Percentiles rank a stretch among this genome's conserved stretches.
Conservation (phyloP, 2,329 filamentous ascomycete species). For the Fusarium sp. region DNA sequence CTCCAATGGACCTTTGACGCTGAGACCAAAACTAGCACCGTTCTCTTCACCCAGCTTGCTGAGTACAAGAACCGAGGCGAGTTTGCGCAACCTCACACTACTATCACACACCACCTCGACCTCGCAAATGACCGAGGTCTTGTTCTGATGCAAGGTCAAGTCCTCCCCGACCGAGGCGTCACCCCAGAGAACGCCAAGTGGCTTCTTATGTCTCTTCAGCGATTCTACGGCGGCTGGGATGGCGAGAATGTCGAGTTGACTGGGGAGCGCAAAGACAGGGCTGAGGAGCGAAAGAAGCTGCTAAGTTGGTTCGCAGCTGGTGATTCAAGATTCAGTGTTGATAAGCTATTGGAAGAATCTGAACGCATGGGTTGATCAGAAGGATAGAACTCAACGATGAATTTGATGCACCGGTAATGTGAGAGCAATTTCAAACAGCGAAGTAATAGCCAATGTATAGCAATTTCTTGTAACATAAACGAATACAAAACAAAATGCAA, state of each 20-base stretch:
- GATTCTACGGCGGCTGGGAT: slow-evolving; percentile 84
- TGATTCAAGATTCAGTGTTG: slow-evolving; percentile 82
- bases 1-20: slow-evolving; percentile 94
- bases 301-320: slow-evolving; percentile 86
- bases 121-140: slow-evolving; percentile 79
- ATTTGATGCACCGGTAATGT: background rate
- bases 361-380: slow-evolving; percentile 75
- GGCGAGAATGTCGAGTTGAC: slow-evolving; percentile 54
- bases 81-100: slow-evolving; percentile 92
- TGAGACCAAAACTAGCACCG: slow-evolving; percentile 72
- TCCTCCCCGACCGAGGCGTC: slow-evolving; percentile 81
- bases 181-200: slow-evolving; percentile 86
- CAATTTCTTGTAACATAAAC: slow-evolving; percentile 31
- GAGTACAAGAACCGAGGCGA: slow-evolving; percentile 93
- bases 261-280: slow-evolving; percentile 65
- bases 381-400: background rate
- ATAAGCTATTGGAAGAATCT: slow-evolving; percentile 88
- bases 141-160: slow-evolving; percentile 86
- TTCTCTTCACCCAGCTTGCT: slow-evolving; percentile 93
- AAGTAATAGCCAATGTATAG: slow-evolving; percentile 1
- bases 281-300: slow-evolving; percentile 74
- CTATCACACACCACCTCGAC: slow-evolving; percentile 91
- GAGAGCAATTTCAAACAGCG: slow-evolving; percentile 1
- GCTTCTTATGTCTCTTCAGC: slow-evolving; percentile 91
- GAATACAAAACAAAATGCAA: slow-evolving; percentile 19